phyloP scores from a whole-genome alignment of 1,139 yeast genomes.

The Taphrina communis region DNA sequence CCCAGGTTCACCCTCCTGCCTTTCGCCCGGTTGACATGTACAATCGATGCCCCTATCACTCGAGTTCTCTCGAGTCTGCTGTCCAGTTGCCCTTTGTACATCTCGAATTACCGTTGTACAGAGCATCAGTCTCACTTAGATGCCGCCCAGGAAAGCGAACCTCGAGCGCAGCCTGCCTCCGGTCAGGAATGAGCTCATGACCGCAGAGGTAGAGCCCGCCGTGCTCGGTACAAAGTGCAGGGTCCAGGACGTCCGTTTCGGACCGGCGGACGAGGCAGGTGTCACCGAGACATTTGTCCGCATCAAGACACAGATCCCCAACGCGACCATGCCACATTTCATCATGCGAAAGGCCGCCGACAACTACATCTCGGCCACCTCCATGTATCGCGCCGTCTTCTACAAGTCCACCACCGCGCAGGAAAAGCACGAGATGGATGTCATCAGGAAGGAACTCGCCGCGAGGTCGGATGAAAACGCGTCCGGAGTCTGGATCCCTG shows the following conservation, averaged over 20 bases:
- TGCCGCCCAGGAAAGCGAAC: slow-evolving; percentile 29
- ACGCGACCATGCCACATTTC: slow-evolving; percentile 30
- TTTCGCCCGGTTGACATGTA: too few relatives aligned
- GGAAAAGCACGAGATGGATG: slow-evolving; percentile 38
- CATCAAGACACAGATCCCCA: slow-evolving; percentile 36
- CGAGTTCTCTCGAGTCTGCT: too few relatives aligned
- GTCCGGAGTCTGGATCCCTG: slow-evolving; percentile 41
- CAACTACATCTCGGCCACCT: slow-evolving; percentile 38
- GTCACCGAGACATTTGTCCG: slow-evolving; percentile 36
- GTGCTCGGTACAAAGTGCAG: slow-evolving; percentile 35
- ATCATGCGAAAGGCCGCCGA: slow-evolving; percentile 39
- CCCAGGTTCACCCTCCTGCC: too few relatives aligned
- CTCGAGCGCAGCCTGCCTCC: slow-evolving; percentile 32
- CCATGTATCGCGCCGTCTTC: slow-evolving; percentile 40
- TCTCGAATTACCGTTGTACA: too few relatives aligned
- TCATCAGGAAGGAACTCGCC: slow-evolving; percentile 29
- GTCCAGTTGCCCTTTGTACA: too few relatives aligned
- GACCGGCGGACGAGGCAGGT: slow-evolving; percentile 32
- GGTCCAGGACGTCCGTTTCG: slow-evolving; percentile 39
- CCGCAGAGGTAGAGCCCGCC: slow-evolving; percentile 8
- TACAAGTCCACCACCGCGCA: slow-evolving; percentile 25
- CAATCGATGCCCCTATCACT: too few relatives aligned
- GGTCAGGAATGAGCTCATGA: slow-evolving; percentile 29
- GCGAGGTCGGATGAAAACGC: slow-evolving; percentile 39
- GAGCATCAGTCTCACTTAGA: background rate